These are phyloP conservation scores for Arabis hirsuta DNA, from an alignment of 345 rosid genomes.

Conservation along the genomic window DNA sequence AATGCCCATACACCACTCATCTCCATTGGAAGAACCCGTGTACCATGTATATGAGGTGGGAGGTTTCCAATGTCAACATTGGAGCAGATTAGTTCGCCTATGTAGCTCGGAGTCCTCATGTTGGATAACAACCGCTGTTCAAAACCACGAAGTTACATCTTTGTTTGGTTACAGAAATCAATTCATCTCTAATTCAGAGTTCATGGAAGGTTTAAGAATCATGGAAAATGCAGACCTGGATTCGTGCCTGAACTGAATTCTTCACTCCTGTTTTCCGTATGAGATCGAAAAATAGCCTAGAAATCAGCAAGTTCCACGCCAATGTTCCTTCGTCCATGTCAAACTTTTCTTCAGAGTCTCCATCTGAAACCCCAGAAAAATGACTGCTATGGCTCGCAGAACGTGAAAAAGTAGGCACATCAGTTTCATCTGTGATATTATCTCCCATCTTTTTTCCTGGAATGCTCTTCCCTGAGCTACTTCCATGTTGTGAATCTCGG, in stretches of 20 bases:
- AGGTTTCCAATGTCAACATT: conserved; percentile 65
- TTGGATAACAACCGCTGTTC: conserved; percentile 79
- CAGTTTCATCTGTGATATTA: conserved; percentile 50
- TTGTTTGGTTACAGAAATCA: conserved; percentile 14
- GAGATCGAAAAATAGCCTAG: conserved; percentile 87
- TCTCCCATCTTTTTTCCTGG: conserved; percentile 38
- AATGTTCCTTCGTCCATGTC: conserved; percentile 79
- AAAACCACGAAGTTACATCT: conserved; percentile 22
- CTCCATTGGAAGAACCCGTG: conserved; percentile 77
- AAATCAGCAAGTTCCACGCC: conserved; percentile 85
- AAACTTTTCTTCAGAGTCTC: conserved; percentile 66
- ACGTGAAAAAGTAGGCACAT: conserved; percentile 42
- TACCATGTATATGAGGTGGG: conserved; percentile 84
- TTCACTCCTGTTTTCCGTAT: conserved; percentile 55
- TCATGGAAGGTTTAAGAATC: conserved; percentile 19
- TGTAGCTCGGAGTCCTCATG: conserved; percentile 89
- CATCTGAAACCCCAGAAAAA: conserved; percentile 56
- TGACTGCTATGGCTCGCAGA: conserved; percentile 58
- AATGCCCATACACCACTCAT: conserved; percentile 91
- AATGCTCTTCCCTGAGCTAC: conserved; percentile 47
- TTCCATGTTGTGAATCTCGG: conserved; percentile 53
- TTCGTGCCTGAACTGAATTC: conserved; percentile 57
- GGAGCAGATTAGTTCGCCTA: conserved; percentile 79
- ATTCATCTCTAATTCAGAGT: background rate
- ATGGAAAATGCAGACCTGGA: conserved; percentile 65